Evolutionary conservation across 495 filamentous ascomycete species (phyloP).

Genomic region (Talaromyces ruber): DNA sequence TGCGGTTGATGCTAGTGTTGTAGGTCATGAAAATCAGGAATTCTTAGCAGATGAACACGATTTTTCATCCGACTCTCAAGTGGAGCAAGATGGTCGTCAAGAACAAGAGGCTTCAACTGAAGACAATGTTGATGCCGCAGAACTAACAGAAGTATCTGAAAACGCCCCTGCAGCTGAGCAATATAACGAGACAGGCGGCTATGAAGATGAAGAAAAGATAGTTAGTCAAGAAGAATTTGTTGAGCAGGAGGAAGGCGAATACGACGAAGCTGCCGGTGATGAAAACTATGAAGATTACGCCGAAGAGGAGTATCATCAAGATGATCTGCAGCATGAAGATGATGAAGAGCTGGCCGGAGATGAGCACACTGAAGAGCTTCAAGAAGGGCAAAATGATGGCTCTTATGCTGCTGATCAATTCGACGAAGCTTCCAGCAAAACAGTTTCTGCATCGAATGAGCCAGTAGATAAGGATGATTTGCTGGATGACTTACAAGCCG

Average conservation of each 20-base stretch:
- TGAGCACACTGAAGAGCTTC: background rate
- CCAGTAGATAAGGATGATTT: background rate
- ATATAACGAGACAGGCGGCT: background rate
- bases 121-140: background rate
- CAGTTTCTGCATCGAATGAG: background rate
- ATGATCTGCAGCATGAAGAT: background rate
- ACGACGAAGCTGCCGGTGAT: background rate
- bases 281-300: background rate
- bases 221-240: background rate
- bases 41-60: background rate
- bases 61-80: background rate
- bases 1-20: background rate
- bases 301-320: background rate
- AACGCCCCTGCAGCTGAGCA: background rate
- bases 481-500: background rate
- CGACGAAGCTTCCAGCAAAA: background rate
- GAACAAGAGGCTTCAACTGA: background rate
- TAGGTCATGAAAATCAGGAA: background rate
- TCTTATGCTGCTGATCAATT: background rate
- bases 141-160: background rate
- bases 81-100: background rate
- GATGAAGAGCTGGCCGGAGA: background rate
- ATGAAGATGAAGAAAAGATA: background rate
- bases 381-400: background rate
- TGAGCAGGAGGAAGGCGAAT: slow-evolving; percentile 2